Evolutionary conservation across 1,284 basidiomycete species (phyloP), one percentile per base, ranked within the genome.

Genomic region (Ganoderma resinaceum): DNA sequence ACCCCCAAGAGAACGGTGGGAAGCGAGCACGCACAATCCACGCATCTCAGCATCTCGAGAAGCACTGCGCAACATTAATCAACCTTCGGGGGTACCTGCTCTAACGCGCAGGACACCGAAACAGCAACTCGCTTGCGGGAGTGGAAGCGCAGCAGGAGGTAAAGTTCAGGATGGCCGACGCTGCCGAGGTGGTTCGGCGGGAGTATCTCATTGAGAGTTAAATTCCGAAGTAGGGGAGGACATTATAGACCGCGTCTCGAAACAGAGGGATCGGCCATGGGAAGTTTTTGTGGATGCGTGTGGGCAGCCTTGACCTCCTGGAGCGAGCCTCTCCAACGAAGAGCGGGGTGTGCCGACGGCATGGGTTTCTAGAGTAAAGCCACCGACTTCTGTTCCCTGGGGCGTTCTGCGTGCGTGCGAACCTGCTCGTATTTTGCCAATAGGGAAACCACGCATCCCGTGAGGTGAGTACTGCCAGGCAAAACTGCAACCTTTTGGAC

Each of bases 61-160:
- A 52, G 46, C 46, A 52, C 46, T 52, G 46, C 53, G 53, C 31
- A 55, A 55, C 53, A 33, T 33, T 31, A 31, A 55, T 55, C 55
- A 58, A 58, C 55, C 35, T 58, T 35, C 55, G 31, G 35, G 35
- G 35, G 52, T 58, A 20, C 29, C 33, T 58, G 31, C 35, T 37
- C 33, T 58, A 37, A 35, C 35, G 55, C 35, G 33, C 31, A 23
- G 55, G 33, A 37, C 18, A 12, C 29, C 18, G 52, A 37, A 37
- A 35, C 55, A 20, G 35, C 16, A 37, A 26, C 35, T 11, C 55
- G 12, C 20, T 55, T 31, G 20, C 31, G 31, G 31, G 5, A 33
- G 14, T 55, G 31, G 53, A 18, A 55, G 53, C 53, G 55, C 55
- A 12, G 55, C 31, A 3, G 12, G 37, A 4, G 23, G n/a, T 26